Evolutionary conservation across 331 rosid genomes (phyloP), one percentile per base, ranked within the genome.

Genomic region (Cydonia oblonga): DNA sequence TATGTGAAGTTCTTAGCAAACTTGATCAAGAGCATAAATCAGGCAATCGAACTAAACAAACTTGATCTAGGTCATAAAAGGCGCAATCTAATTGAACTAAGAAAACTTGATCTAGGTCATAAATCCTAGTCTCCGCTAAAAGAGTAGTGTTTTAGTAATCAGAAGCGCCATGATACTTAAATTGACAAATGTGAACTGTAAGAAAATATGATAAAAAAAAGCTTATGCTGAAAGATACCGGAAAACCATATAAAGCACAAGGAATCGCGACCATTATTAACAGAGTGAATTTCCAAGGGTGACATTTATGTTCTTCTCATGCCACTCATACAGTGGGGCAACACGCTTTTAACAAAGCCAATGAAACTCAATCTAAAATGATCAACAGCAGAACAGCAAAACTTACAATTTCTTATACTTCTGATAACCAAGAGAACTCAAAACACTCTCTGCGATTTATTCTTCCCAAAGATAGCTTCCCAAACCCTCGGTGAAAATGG

Each of bases 401-500:
- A 78, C 81, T 76, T 59, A 82, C 82, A 77, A 25, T 4, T 69
- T 68, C 33, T 12, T 4, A 20, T 18, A 49, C 76, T 44, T 40
- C 49, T 8, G 28, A 54, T 24, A 32, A 22, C 66, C 14, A 67
- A 66, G 67, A 29, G 58, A 33, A 70, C 75, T 86, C 81, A 88
- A 76, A 85, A 93, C 35, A 87, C 76, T 22, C 54, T 79, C 73
- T 81, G 32, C 0, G 80, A 77, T 16, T 59, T 64, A 76, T 85
- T 83, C 83, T 93, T 93, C 70, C 90, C 91, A 28, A 93, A 84
- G 77, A 93, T 80, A 23, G 90, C 96, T 82, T 91, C 92, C 95
- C 96, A 84, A 73, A 89, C 81, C 42, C 70, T 33, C 1, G 88
- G 82, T 19, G 91, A 80, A 79, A 87, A 87, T 9, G 87, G 80